Evolutionary conservation across 208 protist genomes (phyloP).

Genomic region (Crithidia expoeki): DNA sequence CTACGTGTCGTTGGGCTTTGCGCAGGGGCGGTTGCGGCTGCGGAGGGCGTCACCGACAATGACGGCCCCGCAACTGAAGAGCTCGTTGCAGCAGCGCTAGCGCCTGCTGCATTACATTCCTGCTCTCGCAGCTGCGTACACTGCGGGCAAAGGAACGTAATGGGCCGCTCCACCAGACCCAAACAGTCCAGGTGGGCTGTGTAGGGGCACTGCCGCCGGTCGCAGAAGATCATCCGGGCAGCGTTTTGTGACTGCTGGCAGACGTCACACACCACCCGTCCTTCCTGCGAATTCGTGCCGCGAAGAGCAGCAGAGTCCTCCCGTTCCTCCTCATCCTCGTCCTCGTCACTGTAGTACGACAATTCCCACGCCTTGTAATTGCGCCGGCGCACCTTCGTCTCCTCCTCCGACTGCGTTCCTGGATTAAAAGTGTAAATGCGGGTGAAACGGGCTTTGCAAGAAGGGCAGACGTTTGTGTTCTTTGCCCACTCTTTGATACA

Average conservation of each 20-base stretch:
- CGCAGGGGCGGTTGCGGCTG: neutral
- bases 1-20: neutral
- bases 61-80: neutral
- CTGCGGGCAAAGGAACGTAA: constrained; percentile 68
- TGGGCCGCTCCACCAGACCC: constrained; percentile 52
- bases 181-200: constrained; percentile 83
- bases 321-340: constrained; percentile 26
- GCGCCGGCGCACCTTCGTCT: constrained; percentile 78
- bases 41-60: neutral
- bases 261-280: constrained; percentile 56
- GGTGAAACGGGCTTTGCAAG: constrained; percentile 87
- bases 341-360: constrained; percentile 45
- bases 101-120: neutral
- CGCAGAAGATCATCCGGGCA: constrained; percentile 84
- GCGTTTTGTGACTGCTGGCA: constrained; percentile 68
- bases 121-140: constrained; percentile 48
- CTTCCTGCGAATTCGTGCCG: neutral
- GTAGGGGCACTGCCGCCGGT: constrained; percentile 75
- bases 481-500: constrained; percentile 87
- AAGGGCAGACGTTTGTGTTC: constrained; percentile 86
- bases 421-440: constrained; percentile 56
- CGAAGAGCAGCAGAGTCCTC: constrained; percentile 10
- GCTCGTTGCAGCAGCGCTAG: neutral
- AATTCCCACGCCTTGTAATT: constrained; percentile 70
- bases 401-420: constrained; percentile 37